A percentile compares a stretch with the other conserved stretches of the same genome.
Evolutionary conservation across 805 yeast genomes (phyloP).

Genomic region (Ogataea corticis): DNA sequence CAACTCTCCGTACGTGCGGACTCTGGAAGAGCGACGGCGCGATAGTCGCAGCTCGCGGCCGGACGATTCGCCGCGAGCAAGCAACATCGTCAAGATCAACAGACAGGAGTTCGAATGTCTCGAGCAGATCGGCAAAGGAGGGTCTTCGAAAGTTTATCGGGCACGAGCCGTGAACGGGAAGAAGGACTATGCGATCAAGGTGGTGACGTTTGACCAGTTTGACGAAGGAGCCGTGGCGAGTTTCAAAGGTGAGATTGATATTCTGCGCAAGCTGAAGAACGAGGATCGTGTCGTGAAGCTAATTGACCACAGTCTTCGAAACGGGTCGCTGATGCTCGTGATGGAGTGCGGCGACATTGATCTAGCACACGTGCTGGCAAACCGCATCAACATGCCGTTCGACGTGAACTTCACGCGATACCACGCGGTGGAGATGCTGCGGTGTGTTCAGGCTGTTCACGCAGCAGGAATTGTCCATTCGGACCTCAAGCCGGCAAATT

Average conservation of each 20-base stretch:
- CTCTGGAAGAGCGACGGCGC: conserved; percentile 18
- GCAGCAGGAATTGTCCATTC: conserved; percentile 70
- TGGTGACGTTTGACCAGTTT: conserved; percentile 77
- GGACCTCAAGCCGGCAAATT: conserved; percentile 61
- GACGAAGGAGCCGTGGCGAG: conserved; percentile 74
- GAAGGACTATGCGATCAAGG: conserved; percentile 73
- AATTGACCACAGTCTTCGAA: conserved; percentile 68
- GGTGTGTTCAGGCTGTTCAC: conserved; percentile 88
- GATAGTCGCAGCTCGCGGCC: background rate
- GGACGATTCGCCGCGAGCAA: conserved; percentile 1
- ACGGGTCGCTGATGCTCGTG: conserved; percentile 64
- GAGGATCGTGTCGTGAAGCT: conserved; percentile 77
- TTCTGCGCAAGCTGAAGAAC: conserved; percentile 58
- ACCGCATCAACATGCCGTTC: conserved; percentile 48
- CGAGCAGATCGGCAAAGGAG: conserved; percentile 87
- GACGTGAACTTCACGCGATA: conserved; percentile 80
- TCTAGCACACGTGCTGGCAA: conserved; percentile 74
- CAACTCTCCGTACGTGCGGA: conserved; percentile 14
- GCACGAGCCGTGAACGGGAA: conserved; percentile 54
- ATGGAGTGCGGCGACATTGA: conserved; percentile 97
- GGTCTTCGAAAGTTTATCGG: conserved; percentile 87
- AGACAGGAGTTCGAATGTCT: conserved; percentile 66
- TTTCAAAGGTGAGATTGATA: conserved; percentile 86
- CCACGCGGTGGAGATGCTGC: conserved; percentile 73
- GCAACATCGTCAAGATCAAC: conserved; percentile 43